phyloP scores from a whole-genome alignment of 2,329 filamentous ascomycete genomes.

The Aspergillus hortae region DNA sequence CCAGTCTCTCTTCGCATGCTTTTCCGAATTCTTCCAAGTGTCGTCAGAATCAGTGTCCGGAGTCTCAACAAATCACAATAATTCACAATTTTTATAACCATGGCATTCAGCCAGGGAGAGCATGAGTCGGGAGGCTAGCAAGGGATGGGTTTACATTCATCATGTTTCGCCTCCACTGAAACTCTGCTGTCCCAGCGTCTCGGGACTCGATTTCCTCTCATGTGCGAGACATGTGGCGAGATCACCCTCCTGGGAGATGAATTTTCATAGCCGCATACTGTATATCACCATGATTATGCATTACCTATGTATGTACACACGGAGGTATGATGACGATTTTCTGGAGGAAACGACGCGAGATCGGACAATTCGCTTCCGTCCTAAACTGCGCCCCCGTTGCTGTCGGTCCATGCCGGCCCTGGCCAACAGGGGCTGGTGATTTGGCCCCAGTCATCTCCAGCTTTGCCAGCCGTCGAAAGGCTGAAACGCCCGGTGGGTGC shows the following conservation, averaged over 20 bases:
- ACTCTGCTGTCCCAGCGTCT: no score
- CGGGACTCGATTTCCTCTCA: no score
- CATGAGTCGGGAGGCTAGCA: no score
- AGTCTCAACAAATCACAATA: background rate
- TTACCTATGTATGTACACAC: no score
- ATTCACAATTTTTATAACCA: background rate
- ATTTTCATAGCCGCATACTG: no score
- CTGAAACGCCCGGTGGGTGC: constrained; percentile 10
- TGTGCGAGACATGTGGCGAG: no score
- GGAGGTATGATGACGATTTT: background rate
- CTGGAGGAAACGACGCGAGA: background rate
- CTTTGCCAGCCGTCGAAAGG: constrained; percentile 3
- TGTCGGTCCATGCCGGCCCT: background rate
- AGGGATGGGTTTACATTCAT: no score
- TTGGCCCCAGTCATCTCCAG: background rate
- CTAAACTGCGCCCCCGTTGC: background rate
- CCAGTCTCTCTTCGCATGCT: background rate
- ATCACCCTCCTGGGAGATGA: no score
- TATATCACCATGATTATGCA: no score
- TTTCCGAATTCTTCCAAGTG: background rate
- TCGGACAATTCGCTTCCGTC: background rate
- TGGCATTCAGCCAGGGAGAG: background rate
- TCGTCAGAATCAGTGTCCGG: background rate
- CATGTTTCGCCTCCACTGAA: no score
- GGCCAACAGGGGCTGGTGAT: background rate